A percentile compares a stretch with the other conserved stretches of the same genome.
Evolutionary conservation across 768 basidiomycete genomes (phyloP).

Genomic region (Tephrocybe sp.): DNA sequence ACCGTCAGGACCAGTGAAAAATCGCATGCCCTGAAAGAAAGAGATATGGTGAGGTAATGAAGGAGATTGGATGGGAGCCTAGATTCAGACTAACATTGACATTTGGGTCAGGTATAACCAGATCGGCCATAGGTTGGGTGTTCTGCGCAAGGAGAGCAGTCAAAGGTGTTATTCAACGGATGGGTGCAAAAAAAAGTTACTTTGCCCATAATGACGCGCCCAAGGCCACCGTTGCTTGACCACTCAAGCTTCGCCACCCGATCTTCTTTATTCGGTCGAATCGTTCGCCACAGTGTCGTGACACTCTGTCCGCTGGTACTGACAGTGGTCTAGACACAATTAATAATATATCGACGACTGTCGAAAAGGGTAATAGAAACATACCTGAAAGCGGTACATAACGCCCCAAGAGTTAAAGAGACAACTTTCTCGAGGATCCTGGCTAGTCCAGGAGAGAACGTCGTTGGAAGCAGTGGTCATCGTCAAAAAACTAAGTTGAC

Average conservation of each 20-base stretch:
- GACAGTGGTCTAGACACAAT: slow-evolving; percentile 56
- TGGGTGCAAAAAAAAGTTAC: slow-evolving; percentile 33
- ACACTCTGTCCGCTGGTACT: slow-evolving; percentile 62
- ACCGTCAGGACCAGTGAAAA: slow-evolving; percentile 83
- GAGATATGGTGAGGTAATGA: slow-evolving; percentile 7
- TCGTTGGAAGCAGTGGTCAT: slow-evolving; percentile 61
- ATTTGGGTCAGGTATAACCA: slow-evolving; percentile 67
- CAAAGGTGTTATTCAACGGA: slow-evolving; percentile 20
- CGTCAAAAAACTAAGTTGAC: slow-evolving; percentile 22
- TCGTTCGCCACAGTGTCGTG: slow-evolving; percentile 78
- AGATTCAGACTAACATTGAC: slow-evolving; percentile 46
- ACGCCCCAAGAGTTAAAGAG: slow-evolving; percentile 82
- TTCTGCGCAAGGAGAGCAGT: slow-evolving; percentile 44
- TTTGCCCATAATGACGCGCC: slow-evolving; percentile 84
- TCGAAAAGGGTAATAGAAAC: slow-evolving; percentile 19
- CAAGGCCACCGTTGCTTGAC: slow-evolving; percentile 78
- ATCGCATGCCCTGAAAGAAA: slow-evolving; percentile 50
- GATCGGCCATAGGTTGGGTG: slow-evolving; percentile 78
- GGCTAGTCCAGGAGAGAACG: slow-evolving; percentile 83
- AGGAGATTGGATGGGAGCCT: slow-evolving; percentile 12
- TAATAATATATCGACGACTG: slow-evolving; percentile 22
- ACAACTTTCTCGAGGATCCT: slow-evolving; percentile 79
- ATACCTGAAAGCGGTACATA: slow-evolving; percentile 77
- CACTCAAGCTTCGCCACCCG: slow-evolving; percentile 87
- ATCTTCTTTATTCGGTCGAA: slow-evolving; percentile 83